Evolutionary conservation across 495 filamentous ascomycete genomes (phyloP).

Genomic region (Amphirosellinia nigrospora): DNA sequence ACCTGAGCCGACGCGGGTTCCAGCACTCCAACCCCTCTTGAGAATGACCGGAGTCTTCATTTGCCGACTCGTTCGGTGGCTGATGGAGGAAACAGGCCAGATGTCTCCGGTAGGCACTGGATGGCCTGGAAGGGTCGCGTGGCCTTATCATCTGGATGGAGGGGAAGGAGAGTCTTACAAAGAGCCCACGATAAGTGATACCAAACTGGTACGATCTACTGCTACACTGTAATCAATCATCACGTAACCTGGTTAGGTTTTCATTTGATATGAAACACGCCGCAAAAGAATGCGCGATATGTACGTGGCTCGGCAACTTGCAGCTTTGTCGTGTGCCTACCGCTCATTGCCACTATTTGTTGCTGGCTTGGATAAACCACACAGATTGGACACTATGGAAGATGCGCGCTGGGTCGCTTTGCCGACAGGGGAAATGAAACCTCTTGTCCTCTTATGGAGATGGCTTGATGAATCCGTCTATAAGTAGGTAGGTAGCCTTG

Average conservation of each 20-base stretch:
- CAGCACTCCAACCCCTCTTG: slow-evolving; percentile 12
- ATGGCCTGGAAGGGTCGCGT: slow-evolving; percentile 14
- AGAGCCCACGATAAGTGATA: slow-evolving; percentile 15
- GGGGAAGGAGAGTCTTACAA: background rate
- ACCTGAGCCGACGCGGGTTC: background rate
- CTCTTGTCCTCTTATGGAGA: background rate
- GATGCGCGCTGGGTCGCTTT: slow-evolving; percentile 1
- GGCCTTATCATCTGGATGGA: slow-evolving; percentile 19
- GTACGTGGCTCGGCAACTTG: slow-evolving; percentile 3
- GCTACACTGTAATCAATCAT: slow-evolving; percentile 24
- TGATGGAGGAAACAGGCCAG: slow-evolving; percentile 12
- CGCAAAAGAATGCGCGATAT: background rate
- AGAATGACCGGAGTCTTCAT: background rate
- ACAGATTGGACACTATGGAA: background rate
- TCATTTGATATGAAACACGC: background rate
- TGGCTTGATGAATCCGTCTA: slow-evolving; percentile 12
- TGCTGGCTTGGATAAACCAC: background rate
- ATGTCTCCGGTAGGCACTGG: background rate
- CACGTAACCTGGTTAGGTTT: slow-evolving; percentile 10
- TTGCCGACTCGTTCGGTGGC: background rate
- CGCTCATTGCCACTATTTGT: background rate
- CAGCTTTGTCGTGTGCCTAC: background rate
- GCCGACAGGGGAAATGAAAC: background rate
- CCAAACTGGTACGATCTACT: slow-evolving; percentile 6
- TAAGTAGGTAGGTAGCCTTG: background rate